A percentile compares a stretch with the other conserved stretches of the same genome.
These are phyloP conservation scores for Macrolepiota dolichaula DNA, from an alignment of 768 basidiomycete species.

Conservation along the genomic window DNA sequence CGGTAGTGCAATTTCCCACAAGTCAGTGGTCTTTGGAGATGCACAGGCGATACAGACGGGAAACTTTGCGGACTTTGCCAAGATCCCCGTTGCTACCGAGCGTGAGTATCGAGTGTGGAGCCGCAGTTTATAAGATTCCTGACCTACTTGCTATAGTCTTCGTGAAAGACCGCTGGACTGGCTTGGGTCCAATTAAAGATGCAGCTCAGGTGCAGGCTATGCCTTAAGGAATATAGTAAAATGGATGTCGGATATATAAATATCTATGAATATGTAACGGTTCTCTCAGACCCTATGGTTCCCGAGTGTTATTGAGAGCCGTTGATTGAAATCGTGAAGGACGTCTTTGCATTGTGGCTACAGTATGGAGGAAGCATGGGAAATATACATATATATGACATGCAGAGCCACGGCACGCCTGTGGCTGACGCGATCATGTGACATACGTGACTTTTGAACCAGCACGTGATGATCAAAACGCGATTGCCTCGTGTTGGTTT, in stretches of 20 bases:
- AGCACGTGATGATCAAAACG: slow-evolving; percentile 12
- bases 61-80: slow-evolving; percentile 28
- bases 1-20: slow-evolving; percentile 34
- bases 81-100: slow-evolving; percentile 27
- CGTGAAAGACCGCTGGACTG: slow-evolving; percentile 32
- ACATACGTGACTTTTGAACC: slow-evolving; percentile 4
- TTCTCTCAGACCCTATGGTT: not conserved
- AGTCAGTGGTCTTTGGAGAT: slow-evolving; percentile 29
- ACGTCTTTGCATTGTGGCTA: not conserved
- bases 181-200: slow-evolving; percentile 18
- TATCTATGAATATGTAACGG: not conserved
- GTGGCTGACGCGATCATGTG: slow-evolving; percentile 8
- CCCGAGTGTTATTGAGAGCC: not conserved
- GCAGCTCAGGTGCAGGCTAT: slow-evolving; percentile 23
- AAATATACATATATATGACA: not conserved
- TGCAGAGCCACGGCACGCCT: not conserved
- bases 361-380: not conserved
- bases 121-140: not conserved
- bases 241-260: not conserved
- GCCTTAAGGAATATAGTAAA: not conserved
- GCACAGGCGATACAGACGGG: slow-evolving; percentile 35
- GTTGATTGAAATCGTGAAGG: not conserved
- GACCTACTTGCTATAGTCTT: slow-evolving; percentile 21
- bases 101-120: slow-evolving; percentile 18
- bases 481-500: slow-evolving; percentile 13